Percentiles rank a stretch among this genome's conserved stretches.
Conservation (phyloP, 78 protist genomes). For the Guillardia theta region DNA sequence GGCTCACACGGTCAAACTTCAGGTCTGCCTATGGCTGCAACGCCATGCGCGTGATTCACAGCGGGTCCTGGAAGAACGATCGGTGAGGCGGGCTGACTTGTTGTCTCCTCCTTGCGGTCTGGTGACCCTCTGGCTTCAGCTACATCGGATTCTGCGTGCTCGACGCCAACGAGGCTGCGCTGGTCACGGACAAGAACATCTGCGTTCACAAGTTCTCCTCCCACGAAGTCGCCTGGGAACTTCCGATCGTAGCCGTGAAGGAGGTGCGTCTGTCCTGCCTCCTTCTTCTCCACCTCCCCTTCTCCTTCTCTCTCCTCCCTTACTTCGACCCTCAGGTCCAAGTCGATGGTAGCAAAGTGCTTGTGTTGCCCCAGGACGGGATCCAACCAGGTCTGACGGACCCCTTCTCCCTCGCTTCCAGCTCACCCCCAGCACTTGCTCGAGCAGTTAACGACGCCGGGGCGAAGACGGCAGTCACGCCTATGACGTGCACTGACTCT, state of each 20-base stretch:
- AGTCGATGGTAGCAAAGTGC: not conserved
- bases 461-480: too few relatives aligned
- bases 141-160: conserved; percentile 21
- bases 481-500: not conserved
- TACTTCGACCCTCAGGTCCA: too few relatives aligned
- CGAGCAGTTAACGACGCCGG: too few relatives aligned
- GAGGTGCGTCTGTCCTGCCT: not conserved
- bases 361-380: not conserved
- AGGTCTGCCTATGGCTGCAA: conserved; percentile 15
- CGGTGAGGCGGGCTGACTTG: not conserved
- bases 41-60: not conserved
- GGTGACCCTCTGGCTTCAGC: not conserved
- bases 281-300: not conserved
- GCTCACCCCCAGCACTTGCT: too few relatives aligned
- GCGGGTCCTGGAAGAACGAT: not conserved
- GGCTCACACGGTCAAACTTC: too few relatives aligned
- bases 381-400: not conserved
- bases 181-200: not conserved
- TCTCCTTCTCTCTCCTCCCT: not conserved
- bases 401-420: not conserved
- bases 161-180: conserved; percentile 8
- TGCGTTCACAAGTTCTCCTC: not conserved
- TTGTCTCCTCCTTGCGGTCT: not conserved
- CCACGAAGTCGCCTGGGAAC: not conserved
- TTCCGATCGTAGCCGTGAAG: not conserved